phyloP scores from a whole-genome alignment of 2,329 filamentous ascomycete species.

The Talaromyces amestolkiae region DNA sequence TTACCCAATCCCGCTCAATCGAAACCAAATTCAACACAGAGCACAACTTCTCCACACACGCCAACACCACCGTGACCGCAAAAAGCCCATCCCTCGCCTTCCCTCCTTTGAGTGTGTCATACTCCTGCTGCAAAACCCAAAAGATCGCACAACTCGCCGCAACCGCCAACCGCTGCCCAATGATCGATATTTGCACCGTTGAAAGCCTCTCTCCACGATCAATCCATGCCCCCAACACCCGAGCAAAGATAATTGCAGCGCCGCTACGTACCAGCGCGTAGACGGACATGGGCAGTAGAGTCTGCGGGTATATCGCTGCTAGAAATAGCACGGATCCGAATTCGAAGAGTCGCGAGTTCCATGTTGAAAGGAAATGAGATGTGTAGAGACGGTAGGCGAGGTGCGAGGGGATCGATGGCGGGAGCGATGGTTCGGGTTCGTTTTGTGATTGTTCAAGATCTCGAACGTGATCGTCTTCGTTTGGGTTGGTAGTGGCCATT shows the following conservation, averaged over 20 bases:
- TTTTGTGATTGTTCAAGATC: not conserved
- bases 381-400: constrained; percentile 47
- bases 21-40: constrained; percentile 65
- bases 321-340: constrained; percentile 62
- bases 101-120: not conserved
- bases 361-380: constrained; percentile 62
- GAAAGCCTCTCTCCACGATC: constrained; percentile 55
- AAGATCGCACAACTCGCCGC: constrained; percentile 13
- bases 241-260: constrained; percentile 59
- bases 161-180: constrained; percentile 24
- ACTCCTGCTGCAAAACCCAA: constrained; percentile 1
- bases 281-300: constrained; percentile 64
- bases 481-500: not conserved
- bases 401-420: not conserved
- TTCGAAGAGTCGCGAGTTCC: constrained; percentile 64
- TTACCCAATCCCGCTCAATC: constrained; percentile 68
- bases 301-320: constrained; percentile 55
- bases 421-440: not conserved
- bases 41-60: constrained; percentile 67
- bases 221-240: constrained; percentile 58
- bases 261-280: constrained; percentile 63
- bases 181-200: constrained; percentile 53
- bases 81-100: constrained; percentile 16
- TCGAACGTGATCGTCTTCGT: not conserved
- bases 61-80: constrained; percentile 43